Percentiles rank a stretch among this genome's conserved stretches.
phyloP scores from a whole-genome alignment of 2,329 filamentous ascomycete species.

The Diaporthe nobilis region DNA sequence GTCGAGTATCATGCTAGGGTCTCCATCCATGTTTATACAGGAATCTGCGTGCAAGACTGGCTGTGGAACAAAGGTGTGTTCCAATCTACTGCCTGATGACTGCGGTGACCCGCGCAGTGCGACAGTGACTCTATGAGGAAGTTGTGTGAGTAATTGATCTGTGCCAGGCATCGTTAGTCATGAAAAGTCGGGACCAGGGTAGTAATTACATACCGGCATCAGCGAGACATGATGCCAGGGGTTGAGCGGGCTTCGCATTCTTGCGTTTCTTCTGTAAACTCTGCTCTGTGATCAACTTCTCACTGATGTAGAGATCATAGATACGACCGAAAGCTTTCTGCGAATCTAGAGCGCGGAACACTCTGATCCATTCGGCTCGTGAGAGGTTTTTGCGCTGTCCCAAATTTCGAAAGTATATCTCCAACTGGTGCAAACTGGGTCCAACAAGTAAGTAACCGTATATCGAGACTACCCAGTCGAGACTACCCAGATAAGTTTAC shows the following conservation, averaged over 20 bases:
- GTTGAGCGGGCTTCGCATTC: background rate
- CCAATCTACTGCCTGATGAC: too few species aligned
- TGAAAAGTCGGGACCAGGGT: too few species aligned
- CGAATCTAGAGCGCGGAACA: slow-evolving; percentile 2
- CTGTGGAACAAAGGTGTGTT: too few species aligned
- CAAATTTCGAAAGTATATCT: background rate
- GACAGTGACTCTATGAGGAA: background rate
- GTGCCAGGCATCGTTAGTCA: background rate
- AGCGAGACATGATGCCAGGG: background rate
- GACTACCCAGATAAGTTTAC: background rate
- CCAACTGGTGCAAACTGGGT: background rate
- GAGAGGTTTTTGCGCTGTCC: slow-evolving; percentile 13
- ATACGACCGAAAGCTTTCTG: background rate
- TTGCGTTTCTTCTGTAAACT: background rate
- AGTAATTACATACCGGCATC: background rate
- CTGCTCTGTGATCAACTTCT: background rate
- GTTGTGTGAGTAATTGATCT: background rate
- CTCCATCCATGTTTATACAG: too few species aligned
- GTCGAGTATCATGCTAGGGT: too few species aligned
- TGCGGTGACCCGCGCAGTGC: background rate
- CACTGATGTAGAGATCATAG: background rate
- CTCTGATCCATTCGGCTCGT: background rate
- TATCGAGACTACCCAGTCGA: too few species aligned
- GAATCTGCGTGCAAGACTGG: too few species aligned
- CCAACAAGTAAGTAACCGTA: background rate